Percentiles rank a stretch among this genome's conserved stretches.
phyloP scores from a whole-genome alignment of 225 moss, liverwort and hornwort species.

The Takakia lepidozioides region DNA sequence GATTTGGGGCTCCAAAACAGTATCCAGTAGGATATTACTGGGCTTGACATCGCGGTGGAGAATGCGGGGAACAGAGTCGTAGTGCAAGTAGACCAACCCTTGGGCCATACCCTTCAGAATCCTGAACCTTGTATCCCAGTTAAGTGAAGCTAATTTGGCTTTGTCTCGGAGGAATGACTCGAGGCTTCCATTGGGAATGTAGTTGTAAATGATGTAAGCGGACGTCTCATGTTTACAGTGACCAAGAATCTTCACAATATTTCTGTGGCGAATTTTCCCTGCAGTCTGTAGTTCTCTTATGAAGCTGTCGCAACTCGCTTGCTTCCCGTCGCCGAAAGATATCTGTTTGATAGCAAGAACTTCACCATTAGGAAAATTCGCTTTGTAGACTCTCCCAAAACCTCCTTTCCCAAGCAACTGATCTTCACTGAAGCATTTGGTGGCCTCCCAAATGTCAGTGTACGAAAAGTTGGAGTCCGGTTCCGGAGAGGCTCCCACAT shows the following conservation, averaged over 20 bases:
- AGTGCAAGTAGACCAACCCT: conserved; percentile 49
- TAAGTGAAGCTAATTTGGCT: conserved; percentile 33
- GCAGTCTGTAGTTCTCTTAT: conserved; percentile 47
- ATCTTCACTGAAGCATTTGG: no score
- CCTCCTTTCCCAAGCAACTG: no score
- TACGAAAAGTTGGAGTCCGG: no score
- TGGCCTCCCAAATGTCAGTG: no score
- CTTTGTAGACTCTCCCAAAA: no score
- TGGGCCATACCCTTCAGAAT: conserved; percentile 41
- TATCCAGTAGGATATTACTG: conserved; percentile 48
- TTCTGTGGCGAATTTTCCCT: conserved; percentile 52
- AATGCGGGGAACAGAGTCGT: conserved; percentile 41
- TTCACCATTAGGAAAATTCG: no score
- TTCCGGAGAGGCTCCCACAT: no score
- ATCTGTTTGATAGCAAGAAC: no score
- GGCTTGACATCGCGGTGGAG: conserved; percentile 56
- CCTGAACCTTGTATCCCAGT: conserved; percentile 54
- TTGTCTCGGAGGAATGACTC: conserved; percentile 29
- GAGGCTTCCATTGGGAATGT: conserved; percentile 52
- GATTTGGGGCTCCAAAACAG: conserved; percentile 42
- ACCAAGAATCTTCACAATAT: conserved; percentile 56
- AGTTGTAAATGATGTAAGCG: conserved; percentile 43
- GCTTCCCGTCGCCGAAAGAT: no score
- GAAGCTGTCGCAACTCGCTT: conserved; percentile 45
- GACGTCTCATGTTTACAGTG: conserved; percentile 43